These are phyloP conservation scores for Teunomyces stri DNA, from an alignment of 805 yeast species.

Conservation along the genomic window DNA sequence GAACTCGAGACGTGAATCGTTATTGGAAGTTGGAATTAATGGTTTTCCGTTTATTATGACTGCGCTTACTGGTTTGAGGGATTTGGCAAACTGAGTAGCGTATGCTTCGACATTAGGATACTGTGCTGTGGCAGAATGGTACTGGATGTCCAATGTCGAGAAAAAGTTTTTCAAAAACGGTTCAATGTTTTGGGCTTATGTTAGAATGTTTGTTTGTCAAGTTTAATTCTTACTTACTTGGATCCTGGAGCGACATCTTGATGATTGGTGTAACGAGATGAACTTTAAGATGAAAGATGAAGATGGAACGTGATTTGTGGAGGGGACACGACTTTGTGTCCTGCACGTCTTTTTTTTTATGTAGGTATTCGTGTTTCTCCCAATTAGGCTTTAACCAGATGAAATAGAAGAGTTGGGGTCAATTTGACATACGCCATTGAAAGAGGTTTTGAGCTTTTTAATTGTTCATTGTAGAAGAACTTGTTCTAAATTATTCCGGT, in stretches of 20 bases:
- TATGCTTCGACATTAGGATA: constrained; percentile 37
- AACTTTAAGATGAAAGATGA: neutral
- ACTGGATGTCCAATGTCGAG: constrained; percentile 35
- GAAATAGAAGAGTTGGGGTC: too few species aligned
- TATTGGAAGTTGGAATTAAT: constrained; percentile 24
- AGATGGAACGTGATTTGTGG: neutral
- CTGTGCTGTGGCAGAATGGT: constrained; percentile 19
- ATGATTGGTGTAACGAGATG: neutral
- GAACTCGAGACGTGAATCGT: constrained; percentile 44
- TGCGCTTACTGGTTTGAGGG: constrained; percentile 50
- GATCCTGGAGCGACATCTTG: constrained; percentile 15
- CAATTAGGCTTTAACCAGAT: too few species aligned
- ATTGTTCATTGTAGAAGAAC: too few species aligned
- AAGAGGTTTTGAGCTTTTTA: too few species aligned
- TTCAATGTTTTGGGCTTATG: constrained; percentile 37
- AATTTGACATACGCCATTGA: too few species aligned
- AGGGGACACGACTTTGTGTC: neutral
- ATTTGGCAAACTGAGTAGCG: constrained; percentile 48
- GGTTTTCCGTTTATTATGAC: constrained; percentile 61
- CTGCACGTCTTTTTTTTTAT: neutral
- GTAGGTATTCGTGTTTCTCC: too few species aligned
- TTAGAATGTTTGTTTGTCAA: neutral
- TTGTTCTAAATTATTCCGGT: too few species aligned
- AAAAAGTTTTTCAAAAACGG: constrained; percentile 37
- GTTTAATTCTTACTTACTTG: constrained; percentile 19